Evolutionary conservation across 1,139 yeast species (phyloP), one percentile per base, ranked within the genome.

Genomic region (Hansenula sp.): DNA sequence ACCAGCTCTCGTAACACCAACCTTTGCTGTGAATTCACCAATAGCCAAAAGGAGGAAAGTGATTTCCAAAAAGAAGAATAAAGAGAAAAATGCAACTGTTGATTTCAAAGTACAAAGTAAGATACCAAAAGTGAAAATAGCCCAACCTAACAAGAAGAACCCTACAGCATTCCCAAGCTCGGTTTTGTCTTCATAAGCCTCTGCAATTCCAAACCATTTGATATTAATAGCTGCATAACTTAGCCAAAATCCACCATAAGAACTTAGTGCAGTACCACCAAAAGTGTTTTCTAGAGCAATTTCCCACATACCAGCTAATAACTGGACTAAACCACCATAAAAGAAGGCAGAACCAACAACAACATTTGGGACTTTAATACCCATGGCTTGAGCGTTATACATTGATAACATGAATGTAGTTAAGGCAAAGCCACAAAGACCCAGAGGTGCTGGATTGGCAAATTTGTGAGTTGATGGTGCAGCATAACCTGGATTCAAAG

Each of bases 311-410:
- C 82, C 83, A 24, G 95, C 94, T 25, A 74, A 58, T 67, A 73
- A 64, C 62, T 87, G 96, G 40, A 86, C 79, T 13, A 80, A 66
- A 15, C 96, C 96, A 45, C 95, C 95, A 65, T 89, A 89, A 65
- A 89, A 89, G 59, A 78, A 76, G 1, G 96, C 96, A 44, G 82
- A 67, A 17, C 95, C 95, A 40, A 85, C 73, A 44, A 81, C 83
- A 28, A 81, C 71, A 51, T 75, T 72, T 29, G 83, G 72, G 24
- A 65, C 64, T 2, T 55, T 51, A 40, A 74, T 70, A 17, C 79
- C 79, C 70, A 70, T 71, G 8, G 80, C 80, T 32, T 67, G 65
- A 1, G 76, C 71, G 45, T 72, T 72, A 47, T 76, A 65, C 65
- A 82, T 63, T 7, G 84, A 76, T 43, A 81, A 64, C 25, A 81